A percentile compares a stretch with the other conserved stretches of the same genome.
These are phyloP conservation scores for Artemisia tridentata DNA, from an alignment of 129 eudicot species.

Conservation along the genomic window DNA sequence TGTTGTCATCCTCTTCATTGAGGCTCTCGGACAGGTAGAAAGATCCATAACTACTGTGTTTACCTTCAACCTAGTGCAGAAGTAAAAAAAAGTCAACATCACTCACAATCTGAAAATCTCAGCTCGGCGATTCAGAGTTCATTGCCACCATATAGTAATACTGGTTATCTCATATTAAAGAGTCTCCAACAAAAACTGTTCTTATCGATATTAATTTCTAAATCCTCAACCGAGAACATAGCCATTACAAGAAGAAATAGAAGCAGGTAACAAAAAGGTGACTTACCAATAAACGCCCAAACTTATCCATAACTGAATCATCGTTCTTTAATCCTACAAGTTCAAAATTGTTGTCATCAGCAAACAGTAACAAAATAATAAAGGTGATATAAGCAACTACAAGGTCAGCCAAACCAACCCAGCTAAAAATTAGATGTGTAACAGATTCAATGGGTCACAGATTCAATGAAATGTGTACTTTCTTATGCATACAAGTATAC, in stretches of 20 bases:
- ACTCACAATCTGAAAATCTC: not conserved
- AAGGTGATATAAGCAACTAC: slow-evolving; percentile 18
- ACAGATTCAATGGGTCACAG: not conserved
- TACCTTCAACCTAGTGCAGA: slow-evolving; percentile 74
- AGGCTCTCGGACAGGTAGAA: slow-evolving; percentile 87
- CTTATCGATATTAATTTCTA: slow-evolving; percentile 5
- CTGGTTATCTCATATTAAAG: not conserved
- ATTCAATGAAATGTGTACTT: not conserved
- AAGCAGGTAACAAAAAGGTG: slow-evolving; percentile 17
- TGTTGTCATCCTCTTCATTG: slow-evolving; percentile 75
- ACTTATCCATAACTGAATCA: slow-evolving; percentile 48
- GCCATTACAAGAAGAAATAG: not conserved
- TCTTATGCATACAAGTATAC: too few relatives aligned
- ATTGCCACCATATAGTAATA: slow-evolving; percentile 6
- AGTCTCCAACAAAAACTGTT: slow-evolving; percentile 6
- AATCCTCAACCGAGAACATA: slow-evolving; percentile 1
- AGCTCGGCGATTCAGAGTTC: not conserved
- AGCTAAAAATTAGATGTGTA: slow-evolving; percentile 9
- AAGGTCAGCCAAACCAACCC: slow-evolving; percentile 5
- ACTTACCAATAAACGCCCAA: slow-evolving; percentile 85
- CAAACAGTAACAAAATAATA: slow-evolving; percentile 15
- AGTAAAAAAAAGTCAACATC: slow-evolving; percentile 20
- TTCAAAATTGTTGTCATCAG: slow-evolving; percentile 28
- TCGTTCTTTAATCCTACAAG: slow-evolving; percentile 45
- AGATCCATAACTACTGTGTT: slow-evolving; percentile 49